Evolutionary conservation across 768 basidiomycete genomes (phyloP).

Genomic region (Lepiota venenata): DNA sequence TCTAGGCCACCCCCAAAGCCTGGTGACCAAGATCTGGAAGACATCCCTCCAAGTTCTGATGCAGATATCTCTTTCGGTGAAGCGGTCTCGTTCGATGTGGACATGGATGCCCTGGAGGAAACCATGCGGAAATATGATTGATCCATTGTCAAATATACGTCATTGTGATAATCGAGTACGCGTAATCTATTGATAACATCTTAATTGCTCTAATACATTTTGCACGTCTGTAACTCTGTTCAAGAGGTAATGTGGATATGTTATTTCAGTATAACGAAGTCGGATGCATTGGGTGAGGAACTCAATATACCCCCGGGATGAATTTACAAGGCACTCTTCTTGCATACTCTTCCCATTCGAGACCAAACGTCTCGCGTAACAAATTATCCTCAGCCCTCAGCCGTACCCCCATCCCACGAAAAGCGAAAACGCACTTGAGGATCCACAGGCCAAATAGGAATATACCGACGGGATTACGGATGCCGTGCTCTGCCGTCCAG

Average conservation of each 20-base stretch:
- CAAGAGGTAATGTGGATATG: background rate
- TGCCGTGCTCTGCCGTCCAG: conserved; percentile 25
- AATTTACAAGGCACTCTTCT: conserved; percentile 33
- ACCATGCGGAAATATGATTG: conserved; percentile 30
- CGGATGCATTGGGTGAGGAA: no score
- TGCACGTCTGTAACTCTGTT: background rate
- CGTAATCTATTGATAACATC: conserved; percentile 2
- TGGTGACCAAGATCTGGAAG: background rate
- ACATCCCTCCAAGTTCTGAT: background rate
- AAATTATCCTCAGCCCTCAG: conserved; percentile 33
- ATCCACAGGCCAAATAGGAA: conserved; percentile 25
- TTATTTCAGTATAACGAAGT: background rate
- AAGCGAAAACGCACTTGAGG: conserved; percentile 30
- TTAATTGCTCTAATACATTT: background rate
- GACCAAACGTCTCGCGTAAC: conserved; percentile 31
- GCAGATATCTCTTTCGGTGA: conserved; percentile 28
- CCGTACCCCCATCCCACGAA: conserved; percentile 28
- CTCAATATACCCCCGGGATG: conserved; percentile 32
- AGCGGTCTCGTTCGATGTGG: background rate
- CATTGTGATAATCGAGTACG: background rate
- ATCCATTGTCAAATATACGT: background rate
- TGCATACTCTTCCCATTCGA: conserved; percentile 33
- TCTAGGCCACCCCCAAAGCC: background rate
- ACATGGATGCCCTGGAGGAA: conserved; percentile 31
- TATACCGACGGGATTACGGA: conserved; percentile 21